Conservation (phyloP, 371 early-diverging fungal genomes). For the Mortierella sp. region DNA sequence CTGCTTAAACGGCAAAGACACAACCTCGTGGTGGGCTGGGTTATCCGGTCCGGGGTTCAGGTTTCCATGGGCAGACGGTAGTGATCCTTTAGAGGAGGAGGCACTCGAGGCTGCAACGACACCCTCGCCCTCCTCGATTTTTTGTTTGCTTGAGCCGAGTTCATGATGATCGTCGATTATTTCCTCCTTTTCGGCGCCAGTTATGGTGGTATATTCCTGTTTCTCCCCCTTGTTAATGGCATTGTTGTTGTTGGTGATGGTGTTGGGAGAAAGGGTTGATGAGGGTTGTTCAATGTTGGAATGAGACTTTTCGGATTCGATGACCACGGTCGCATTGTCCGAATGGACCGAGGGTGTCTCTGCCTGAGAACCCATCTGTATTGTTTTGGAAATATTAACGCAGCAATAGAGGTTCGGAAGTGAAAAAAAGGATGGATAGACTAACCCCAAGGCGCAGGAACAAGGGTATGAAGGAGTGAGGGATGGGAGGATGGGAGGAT, state of each 20-base stretch:
- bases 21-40: conserved; percentile 2
- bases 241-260: conserved; percentile 11
- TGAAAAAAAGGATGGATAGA: not conserved
- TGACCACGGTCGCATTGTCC: conserved; percentile 37
- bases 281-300: conserved; percentile 18
- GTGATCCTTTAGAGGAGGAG: conserved; percentile 29
- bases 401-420: not conserved
- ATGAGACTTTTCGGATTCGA: conserved; percentile 31
- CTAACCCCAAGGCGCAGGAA: not conserved
- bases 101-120: not conserved
- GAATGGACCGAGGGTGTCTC: conserved; percentile 34
- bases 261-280: not conserved
- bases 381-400: not conserved
- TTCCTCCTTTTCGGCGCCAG: conserved; percentile 10
- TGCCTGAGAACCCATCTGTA: conserved; percentile 29
- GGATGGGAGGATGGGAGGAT: too few relatives aligned
- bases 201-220: not conserved
- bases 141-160: not conserved
- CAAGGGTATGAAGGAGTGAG: too few relatives aligned
- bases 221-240: not conserved
- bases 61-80: conserved; percentile 17
- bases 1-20: conserved; percentile 40
- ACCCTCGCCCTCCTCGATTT: not conserved
- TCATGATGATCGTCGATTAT: not conserved
- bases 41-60: conserved; percentile 24